Conservation (phyloP, 805 yeast species). For the Candida germanica region DNA sequence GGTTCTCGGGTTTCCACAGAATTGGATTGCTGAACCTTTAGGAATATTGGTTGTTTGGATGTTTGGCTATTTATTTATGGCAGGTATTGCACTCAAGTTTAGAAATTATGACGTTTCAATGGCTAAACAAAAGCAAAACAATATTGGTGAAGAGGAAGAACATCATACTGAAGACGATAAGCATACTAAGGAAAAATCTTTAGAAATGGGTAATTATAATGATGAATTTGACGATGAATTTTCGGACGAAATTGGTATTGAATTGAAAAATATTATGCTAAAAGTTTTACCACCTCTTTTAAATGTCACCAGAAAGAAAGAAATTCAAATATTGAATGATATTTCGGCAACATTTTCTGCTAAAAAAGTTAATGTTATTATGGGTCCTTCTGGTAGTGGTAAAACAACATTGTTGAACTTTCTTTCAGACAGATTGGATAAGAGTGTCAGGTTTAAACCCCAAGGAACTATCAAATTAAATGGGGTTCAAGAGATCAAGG, state of each 20-base stretch:
- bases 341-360: conserved; percentile 31
- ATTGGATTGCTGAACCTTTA: conserved; percentile 68
- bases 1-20: conserved; percentile 55
- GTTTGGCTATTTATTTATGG: conserved; percentile 49
- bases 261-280: conserved; percentile 31
- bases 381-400: conserved; percentile 49
- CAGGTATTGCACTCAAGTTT: conserved; percentile 46
- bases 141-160: conserved; percentile 26
- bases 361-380: conserved; percentile 37
- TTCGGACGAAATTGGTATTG: conserved; percentile 15
- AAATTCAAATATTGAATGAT: conserved; percentile 19
- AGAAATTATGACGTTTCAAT: conserved; percentile 52
- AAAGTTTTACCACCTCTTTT: conserved; percentile 50
- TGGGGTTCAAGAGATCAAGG: conserved; percentile 21
- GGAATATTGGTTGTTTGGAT: conserved; percentile 58
- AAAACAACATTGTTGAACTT: conserved; percentile 40
- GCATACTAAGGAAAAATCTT: conserved; percentile 1
- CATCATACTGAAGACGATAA: conserved; percentile 8
- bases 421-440: conserved; percentile 48
- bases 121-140: conserved; percentile 39
- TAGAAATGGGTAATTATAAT: background rate
- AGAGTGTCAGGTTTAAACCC: conserved; percentile 15
- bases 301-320: conserved; percentile 9
- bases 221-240: conserved; percentile 10
- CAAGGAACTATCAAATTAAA: conserved; percentile 28